Conservation (phyloP, 768 basidiomycete genomes). For the Boletales sp. region DNA sequence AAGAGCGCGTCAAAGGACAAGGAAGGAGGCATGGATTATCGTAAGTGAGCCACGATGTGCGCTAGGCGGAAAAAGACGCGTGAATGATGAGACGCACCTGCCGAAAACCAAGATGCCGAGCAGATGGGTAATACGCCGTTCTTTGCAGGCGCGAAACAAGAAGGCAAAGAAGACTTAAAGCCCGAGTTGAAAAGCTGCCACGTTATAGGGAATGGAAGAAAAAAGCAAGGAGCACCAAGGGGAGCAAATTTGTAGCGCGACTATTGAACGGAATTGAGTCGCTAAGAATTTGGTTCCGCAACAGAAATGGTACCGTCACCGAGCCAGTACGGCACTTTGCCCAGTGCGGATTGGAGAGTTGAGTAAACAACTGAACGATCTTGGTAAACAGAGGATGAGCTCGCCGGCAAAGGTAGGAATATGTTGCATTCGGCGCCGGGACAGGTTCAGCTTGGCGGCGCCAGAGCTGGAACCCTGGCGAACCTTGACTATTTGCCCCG, state of each 20-base stretch:
- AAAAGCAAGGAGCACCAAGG: slow-evolving; percentile 26
- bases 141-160: slow-evolving; percentile 18
- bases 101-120: slow-evolving; percentile 22
- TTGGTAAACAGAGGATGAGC: slow-evolving; percentile 13
- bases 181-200: slow-evolving; percentile 15
- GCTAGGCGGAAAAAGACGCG: slow-evolving; percentile 27
- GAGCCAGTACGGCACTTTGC: slow-evolving; percentile 27
- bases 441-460: slow-evolving; percentile 25
- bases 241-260: slow-evolving; percentile 33
- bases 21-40: slow-evolving; percentile 22
- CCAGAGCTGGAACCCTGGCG: slow-evolving; percentile 29
- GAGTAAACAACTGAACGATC: slow-evolving; percentile 26
- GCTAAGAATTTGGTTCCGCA: slow-evolving; percentile 36
- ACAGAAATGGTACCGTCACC: slow-evolving; percentile 30
- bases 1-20: slow-evolving; percentile 26
- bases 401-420: slow-evolving; percentile 13
- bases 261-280: slow-evolving; percentile 35
- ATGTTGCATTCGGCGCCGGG: slow-evolving; percentile 20
- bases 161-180: slow-evolving; percentile 15
- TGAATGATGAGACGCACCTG: slow-evolving; percentile 31
- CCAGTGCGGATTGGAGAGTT: slow-evolving; percentile 20
- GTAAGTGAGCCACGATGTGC: slow-evolving; percentile 33
- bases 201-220: slow-evolving; percentile 28
- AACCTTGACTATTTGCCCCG: slow-evolving; percentile 32
- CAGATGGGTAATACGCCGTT: slow-evolving; percentile 12